Evolutionary conservation across 805 yeast species (phyloP).

Genomic region (Ogataea henricii): DNA sequence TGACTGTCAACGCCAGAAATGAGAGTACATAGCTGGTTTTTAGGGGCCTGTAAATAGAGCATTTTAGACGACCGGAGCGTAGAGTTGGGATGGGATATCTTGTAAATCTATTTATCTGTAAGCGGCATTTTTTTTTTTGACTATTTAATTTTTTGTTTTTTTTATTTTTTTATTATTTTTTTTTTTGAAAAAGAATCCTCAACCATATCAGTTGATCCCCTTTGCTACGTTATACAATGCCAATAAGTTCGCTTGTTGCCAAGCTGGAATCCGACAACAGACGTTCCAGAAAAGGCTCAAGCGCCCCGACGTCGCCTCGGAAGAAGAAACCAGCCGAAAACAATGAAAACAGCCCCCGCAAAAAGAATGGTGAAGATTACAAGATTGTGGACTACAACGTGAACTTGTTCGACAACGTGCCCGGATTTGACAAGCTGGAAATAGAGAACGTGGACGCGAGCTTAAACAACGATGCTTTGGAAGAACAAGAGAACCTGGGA

Average conservation of each 20-base stretch:
- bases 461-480: constrained; percentile 17
- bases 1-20: constrained; percentile 28
- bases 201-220: background rate
- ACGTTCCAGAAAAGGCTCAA: background rate
- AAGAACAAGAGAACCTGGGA: constrained; percentile 16
- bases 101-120: too few species aligned
- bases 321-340: constrained; percentile 5
- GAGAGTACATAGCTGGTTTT: constrained; percentile 8
- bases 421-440: constrained; percentile 12
- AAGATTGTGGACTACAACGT: constrained; percentile 18
- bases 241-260: constrained; percentile 10
- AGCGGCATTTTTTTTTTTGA: too few species aligned
- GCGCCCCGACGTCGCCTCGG: constrained; percentile 6
- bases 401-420: constrained; percentile 16
- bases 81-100: too few species aligned
- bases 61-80: background rate
- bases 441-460: constrained; percentile 12
- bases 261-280: constrained; percentile 12
- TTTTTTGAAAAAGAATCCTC: background rate
- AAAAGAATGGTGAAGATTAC: constrained; percentile 13
- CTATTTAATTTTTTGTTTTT: background rate
- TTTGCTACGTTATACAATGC: constrained; percentile 9
- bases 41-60: constrained; percentile 11
- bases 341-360: background rate
- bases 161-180: background rate